Evolutionary conservation across 768 basidiomycete genomes (phyloP).

Genomic region (Suillus sp.): DNA sequence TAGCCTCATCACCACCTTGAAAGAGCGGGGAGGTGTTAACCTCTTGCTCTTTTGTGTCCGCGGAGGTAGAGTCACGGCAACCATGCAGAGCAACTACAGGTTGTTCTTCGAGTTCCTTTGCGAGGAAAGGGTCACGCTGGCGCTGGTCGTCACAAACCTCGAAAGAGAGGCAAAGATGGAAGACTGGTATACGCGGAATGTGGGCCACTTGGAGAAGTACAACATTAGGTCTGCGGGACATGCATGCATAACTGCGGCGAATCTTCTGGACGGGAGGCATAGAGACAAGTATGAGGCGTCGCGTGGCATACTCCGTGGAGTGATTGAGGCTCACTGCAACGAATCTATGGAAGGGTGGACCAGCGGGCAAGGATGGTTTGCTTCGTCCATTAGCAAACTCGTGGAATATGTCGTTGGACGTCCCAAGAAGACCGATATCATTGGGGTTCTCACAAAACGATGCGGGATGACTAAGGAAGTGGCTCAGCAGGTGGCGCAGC

Average conservation of each 20-base stretch:
- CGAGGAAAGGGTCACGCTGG: conserved; percentile 33
- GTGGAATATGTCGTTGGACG: neutral
- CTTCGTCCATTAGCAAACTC: neutral
- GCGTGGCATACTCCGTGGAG: conserved; percentile 10
- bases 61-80: conserved; percentile 40
- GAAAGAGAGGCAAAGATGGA: conserved; percentile 39
- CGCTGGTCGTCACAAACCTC: conserved; percentile 41
- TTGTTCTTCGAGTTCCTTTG: conserved; percentile 47
- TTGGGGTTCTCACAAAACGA: conserved; percentile 15
- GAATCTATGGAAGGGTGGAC: neutral
- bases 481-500: neutral
- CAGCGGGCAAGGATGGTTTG: conserved; percentile 19
- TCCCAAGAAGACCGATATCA: neutral
- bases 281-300: conserved; percentile 39
- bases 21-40: conserved; percentile 36
- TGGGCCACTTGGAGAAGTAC: conserved; percentile 25
- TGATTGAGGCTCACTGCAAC: neutral
- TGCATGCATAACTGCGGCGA: conserved; percentile 43
- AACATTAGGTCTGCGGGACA: conserved; percentile 34
- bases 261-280: conserved; percentile 24
- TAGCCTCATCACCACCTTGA: conserved; percentile 36
- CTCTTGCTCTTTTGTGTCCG: conserved; percentile 46
- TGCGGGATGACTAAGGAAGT: conserved; percentile 22
- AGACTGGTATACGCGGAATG: conserved; percentile 36
- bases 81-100: conserved; percentile 41